Conservation (phyloP, 495 filamentous ascomycete genomes). For the Talaromyces nanjingensis region DNA sequence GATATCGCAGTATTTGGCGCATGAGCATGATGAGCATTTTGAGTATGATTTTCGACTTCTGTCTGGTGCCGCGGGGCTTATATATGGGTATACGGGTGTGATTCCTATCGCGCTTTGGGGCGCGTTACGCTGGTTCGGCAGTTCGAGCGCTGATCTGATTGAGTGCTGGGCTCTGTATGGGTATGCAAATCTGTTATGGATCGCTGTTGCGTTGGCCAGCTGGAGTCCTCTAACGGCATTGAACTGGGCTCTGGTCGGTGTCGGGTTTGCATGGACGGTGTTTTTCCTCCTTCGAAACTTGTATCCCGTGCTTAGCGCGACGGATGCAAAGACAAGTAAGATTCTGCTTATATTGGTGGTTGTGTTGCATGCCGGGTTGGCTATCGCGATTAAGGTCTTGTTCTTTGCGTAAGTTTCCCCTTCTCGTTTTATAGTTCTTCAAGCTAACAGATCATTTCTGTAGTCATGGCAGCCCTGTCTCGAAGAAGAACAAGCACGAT, state of each 20-base stretch:
- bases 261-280: slow-evolving; percentile 81
- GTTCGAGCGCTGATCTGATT: slow-evolving; percentile 68
- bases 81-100: slow-evolving; percentile 88
- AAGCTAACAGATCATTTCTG: slow-evolving; percentile 9
- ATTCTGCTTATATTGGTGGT: slow-evolving; percentile 79
- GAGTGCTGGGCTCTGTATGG: slow-evolving; percentile 94
- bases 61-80: slow-evolving; percentile 73
- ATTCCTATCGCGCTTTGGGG: slow-evolving; percentile 84
- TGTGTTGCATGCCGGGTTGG: slow-evolving; percentile 74
- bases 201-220: slow-evolving; percentile 84
- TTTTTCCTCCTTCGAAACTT: slow-evolving; percentile 87
- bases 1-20: slow-evolving; percentile 78
- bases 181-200: slow-evolving; percentile 93
- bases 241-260: slow-evolving; percentile 87
- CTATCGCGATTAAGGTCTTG: slow-evolving; percentile 87
- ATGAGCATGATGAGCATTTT: slow-evolving; percentile 53
- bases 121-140: slow-evolving; percentile 87
- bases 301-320: slow-evolving; percentile 88
- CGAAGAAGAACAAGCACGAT: slow-evolving; percentile 41
- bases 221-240: slow-evolving; percentile 78
- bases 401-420: slow-evolving; percentile 70
- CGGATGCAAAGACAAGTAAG: slow-evolving; percentile 86
- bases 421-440: background rate
- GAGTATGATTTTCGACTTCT: slow-evolving; percentile 86
- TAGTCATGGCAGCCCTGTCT: slow-evolving; percentile 58